Conservation (phyloP, 192 early-diverging fungal genomes). For the Linnemannia elongata region DNA sequence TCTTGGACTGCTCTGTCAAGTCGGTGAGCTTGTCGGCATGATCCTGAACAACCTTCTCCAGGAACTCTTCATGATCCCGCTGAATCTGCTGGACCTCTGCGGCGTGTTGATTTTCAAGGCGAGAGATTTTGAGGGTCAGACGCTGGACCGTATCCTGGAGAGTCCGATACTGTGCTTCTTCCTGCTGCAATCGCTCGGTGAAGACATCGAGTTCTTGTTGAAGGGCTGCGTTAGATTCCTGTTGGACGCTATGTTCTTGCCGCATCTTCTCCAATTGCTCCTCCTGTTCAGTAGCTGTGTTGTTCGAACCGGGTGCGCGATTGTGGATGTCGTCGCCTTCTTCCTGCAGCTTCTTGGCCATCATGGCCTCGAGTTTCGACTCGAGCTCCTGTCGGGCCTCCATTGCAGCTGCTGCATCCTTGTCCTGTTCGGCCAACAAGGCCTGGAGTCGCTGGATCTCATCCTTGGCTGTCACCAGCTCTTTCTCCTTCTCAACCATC, state of each 20-base stretch:
- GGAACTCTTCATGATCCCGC: constrained; percentile 35
- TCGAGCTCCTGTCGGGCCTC: constrained; percentile 25
- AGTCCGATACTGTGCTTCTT: constrained; percentile 25
- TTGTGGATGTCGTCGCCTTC: neutral
- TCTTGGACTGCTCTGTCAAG: constrained; percentile 30
- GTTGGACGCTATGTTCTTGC: neutral
- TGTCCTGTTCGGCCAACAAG: constrained; percentile 8
- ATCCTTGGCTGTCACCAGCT: constrained; percentile 1
- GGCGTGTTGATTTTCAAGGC: constrained; percentile 11
- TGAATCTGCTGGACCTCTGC: constrained; percentile 23
- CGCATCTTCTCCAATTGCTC: constrained; percentile 4
- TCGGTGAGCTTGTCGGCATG: constrained; percentile 28
- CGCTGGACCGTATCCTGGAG: constrained; percentile 35
- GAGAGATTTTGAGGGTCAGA: constrained; percentile 5
- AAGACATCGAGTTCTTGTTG: constrained; percentile 13
- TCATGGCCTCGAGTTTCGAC: constrained; percentile 16
- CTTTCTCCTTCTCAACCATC: constrained; percentile 23
- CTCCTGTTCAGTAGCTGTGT: neutral
- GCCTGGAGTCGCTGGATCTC: constrained; percentile 30
- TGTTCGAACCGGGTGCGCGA: neutral
- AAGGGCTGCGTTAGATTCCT: neutral
- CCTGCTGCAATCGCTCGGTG: constrained; percentile 14
- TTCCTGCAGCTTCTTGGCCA: neutral
- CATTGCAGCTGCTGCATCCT: neutral
- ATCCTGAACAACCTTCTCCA: constrained; percentile 36